A percentile compares a stretch with the other conserved stretches of the same genome.
phyloP scores from a whole-genome alignment of 2,329 filamentous ascomycete species.

The Xylariaceae sp. region DNA sequence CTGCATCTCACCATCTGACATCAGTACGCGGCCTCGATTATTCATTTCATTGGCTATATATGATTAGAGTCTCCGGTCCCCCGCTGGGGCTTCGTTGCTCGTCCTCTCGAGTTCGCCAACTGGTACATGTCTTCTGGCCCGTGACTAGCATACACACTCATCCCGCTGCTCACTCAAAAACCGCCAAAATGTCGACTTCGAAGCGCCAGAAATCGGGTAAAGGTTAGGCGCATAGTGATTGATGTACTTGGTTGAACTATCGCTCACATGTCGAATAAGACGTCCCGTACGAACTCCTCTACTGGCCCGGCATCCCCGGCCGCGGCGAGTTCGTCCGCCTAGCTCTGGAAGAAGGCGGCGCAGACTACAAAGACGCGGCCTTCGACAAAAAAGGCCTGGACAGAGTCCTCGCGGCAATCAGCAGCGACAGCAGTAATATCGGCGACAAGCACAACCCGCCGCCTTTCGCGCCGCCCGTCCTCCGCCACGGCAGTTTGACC shows the following conservation, averaged over 20 bases:
- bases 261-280: too few species aligned
- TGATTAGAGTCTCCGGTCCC: not conserved
- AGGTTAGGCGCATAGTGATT: slow-evolving; percentile 10
- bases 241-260: too few species aligned
- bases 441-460: slow-evolving; percentile 60
- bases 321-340: slow-evolving; percentile 72
- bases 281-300: slow-evolving; percentile 59
- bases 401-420: slow-evolving; percentile 47
- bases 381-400: slow-evolving; percentile 46
- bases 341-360: slow-evolving; percentile 63
- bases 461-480: slow-evolving; percentile 61
- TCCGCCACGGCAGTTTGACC: slow-evolving; percentile 57
- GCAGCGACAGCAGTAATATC: slow-evolving; percentile 38
- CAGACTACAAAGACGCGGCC: slow-evolving; percentile 60
- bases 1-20: too few species aligned
- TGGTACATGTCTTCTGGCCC: not conserved
- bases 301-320: slow-evolving; percentile 68
- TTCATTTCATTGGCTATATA: not conserved
- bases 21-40: not conserved
- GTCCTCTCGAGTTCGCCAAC: not conserved
- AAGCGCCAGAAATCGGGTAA: slow-evolving; percentile 42
- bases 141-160: not conserved
- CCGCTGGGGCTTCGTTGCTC: not conserved
- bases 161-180: not conserved
- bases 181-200: slow-evolving; percentile 23